These are phyloP conservation scores for Acanthamoeba royreba DNA, from an alignment of 208 protist species.

Conservation along the genomic window DNA sequence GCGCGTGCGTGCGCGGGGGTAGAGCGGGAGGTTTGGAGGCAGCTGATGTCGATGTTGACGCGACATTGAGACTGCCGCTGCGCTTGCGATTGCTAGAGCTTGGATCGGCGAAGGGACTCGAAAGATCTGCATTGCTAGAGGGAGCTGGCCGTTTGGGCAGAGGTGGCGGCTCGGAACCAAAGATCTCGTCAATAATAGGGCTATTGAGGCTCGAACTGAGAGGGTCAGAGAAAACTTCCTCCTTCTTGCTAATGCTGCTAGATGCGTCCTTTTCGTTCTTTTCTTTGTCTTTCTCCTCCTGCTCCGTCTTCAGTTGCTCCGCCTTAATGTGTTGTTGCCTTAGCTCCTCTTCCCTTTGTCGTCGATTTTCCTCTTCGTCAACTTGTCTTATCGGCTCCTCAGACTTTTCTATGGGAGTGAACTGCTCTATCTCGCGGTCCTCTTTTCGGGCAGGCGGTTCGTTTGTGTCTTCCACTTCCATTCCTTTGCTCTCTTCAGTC, in stretches of 20 bases:
- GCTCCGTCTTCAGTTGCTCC: background rate
- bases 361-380: background rate
- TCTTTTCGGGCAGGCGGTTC: too few relatives aligned
- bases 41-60: too few relatives aligned
- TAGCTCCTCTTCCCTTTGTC: background rate
- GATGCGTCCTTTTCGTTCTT: background rate
- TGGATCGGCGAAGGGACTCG: too few relatives aligned
- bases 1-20: background rate
- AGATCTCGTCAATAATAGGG: background rate
- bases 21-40: background rate
- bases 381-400: too few relatives aligned
- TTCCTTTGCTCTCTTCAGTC: too few relatives aligned
- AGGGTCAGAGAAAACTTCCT: background rate
- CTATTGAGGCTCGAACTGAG: background rate
- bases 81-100: background rate
- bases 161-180: background rate
- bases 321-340: too few relatives aligned
- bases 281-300: background rate
- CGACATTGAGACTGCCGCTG: background rate
- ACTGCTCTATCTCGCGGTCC: background rate
- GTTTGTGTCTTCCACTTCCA: too few relatives aligned
- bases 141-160: background rate
- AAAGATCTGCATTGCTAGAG: too few relatives aligned
- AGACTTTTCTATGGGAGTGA: too few relatives aligned
- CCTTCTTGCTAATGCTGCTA: too few relatives aligned